Evolutionary conservation across 306 rosid species (phyloP).

Genomic region (Sophora flavescens): DNA sequence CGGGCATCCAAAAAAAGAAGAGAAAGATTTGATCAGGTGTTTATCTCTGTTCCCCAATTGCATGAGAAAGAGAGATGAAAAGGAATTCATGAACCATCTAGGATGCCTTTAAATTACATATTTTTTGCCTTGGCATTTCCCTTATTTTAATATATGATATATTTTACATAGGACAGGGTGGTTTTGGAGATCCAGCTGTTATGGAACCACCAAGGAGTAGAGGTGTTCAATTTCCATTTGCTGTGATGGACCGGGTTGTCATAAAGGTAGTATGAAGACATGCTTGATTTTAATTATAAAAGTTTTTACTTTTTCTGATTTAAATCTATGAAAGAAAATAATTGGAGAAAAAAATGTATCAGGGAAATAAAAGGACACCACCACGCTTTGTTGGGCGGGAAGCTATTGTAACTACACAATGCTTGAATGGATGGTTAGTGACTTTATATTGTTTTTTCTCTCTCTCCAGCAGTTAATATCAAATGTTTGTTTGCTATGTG

Average conservation of each 20-base stretch:
- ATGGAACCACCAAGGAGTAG: slow-evolving; percentile 76
- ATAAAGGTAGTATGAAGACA: slow-evolving; percentile 72
- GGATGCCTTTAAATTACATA: slow-evolving; percentile 10
- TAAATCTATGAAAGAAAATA: slow-evolving; percentile 38
- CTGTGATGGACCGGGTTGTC: slow-evolving; percentile 89
- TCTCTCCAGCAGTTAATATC: slow-evolving; percentile 27
- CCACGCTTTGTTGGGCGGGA: slow-evolving; percentile 97
- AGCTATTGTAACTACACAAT: slow-evolving; percentile 98
- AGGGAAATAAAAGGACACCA: slow-evolving; percentile 99
- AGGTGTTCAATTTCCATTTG: slow-evolving; percentile 98
- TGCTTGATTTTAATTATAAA: slow-evolving; percentile 18
- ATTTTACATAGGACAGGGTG: slow-evolving; percentile 75
- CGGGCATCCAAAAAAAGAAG: slow-evolving; percentile 83
- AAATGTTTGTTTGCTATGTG: slow-evolving; percentile 34
- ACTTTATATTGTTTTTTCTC: slow-evolving; percentile 28
- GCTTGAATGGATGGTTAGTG: slow-evolving; percentile 98
- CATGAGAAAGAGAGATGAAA: slow-evolving; percentile 29
- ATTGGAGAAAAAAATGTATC: slow-evolving; percentile 49
- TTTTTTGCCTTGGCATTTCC: slow-evolving; percentile 40
- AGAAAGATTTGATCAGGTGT: slow-evolving; percentile 92
- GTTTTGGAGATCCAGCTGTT: slow-evolving; percentile 70
- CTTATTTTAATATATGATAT: slow-evolving; percentile 37
- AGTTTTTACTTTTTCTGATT: not conserved
- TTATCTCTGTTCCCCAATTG: slow-evolving; percentile 36
- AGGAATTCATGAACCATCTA: slow-evolving; percentile 4